Percentiles rank a stretch among this genome's conserved stretches.
Conservation (phyloP, 2,329 filamentous ascomycete species). For the Coniochaeta sp. region DNA sequence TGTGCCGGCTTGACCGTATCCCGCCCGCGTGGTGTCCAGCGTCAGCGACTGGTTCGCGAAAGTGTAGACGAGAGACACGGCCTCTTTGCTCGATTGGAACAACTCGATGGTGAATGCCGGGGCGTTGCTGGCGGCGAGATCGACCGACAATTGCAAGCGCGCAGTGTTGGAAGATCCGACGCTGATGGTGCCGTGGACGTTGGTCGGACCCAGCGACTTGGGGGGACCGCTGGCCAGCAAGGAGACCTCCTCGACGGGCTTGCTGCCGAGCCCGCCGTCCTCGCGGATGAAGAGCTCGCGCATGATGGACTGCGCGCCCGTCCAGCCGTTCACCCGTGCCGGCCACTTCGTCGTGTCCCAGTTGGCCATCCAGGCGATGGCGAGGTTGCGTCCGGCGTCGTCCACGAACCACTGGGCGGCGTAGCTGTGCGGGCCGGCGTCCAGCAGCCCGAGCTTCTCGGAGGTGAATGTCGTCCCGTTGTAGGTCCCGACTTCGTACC, state of each 20-base stretch:
- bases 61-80: constrained; percentile 15
- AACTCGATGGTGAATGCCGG: constrained; percentile 16
- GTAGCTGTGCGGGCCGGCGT: constrained; percentile 19
- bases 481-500: constrained; percentile 17
- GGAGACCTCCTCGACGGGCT: constrained; percentile 16
- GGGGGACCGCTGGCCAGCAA: constrained; percentile 12
- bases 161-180: constrained; percentile 16
- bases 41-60: constrained; percentile 14
- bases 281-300: constrained; percentile 20
- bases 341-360: constrained; percentile 19
- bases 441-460: constrained; percentile 18
- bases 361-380: constrained; percentile 19
- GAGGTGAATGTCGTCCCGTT: constrained; percentile 15
- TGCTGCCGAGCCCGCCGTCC: constrained; percentile 19
- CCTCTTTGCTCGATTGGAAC: constrained; percentile 17
- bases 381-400: constrained; percentile 17
- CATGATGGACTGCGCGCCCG: constrained; percentile 19
- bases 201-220: constrained; percentile 10
- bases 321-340: constrained; percentile 21
- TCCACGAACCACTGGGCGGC: constrained; percentile 24
- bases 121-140: constrained; percentile 17
- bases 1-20: constrained; percentile 19
- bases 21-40: constrained; percentile 21
- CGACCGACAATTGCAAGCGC: constrained; percentile 16
- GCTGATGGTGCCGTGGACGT: constrained; percentile 10